phyloP scores from a whole-genome alignment of 2,329 filamentous ascomycete genomes.

The Claviceps maximensis region DNA sequence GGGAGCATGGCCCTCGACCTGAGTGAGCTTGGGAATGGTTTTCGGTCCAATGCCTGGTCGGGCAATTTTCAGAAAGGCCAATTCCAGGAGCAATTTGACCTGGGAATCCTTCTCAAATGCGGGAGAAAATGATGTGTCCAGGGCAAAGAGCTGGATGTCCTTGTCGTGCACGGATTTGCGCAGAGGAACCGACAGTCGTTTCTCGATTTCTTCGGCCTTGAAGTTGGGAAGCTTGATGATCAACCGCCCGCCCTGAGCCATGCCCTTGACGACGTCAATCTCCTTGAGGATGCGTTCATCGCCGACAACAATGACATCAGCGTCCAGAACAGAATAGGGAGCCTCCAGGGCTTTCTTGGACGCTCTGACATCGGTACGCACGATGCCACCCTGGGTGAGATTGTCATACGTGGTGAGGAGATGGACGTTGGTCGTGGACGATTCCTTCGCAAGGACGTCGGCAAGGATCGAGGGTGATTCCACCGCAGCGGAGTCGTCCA shows the following conservation, averaged over 20 bases:
- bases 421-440: slow-evolving; percentile 48
- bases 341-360: slow-evolving; percentile 75
- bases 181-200: slow-evolving; percentile 59
- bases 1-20: slow-evolving; percentile 38
- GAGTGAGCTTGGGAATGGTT: slow-evolving; percentile 52
- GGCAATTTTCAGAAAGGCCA: slow-evolving; percentile 72
- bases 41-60: slow-evolving; percentile 50
- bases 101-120: slow-evolving; percentile 56
- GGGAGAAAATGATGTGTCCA: slow-evolving; percentile 58
- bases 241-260: slow-evolving; percentile 59
- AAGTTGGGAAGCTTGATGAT: slow-evolving; percentile 64
- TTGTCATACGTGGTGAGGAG: slow-evolving; percentile 50
- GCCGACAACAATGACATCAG: slow-evolving; percentile 67
- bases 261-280: slow-evolving; percentile 56
- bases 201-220: slow-evolving; percentile 83
- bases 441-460: slow-evolving; percentile 56
- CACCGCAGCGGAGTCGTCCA: slow-evolving; percentile 58
- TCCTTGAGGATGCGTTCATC: slow-evolving; percentile 69
- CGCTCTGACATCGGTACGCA: slow-evolving; percentile 74
- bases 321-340: slow-evolving; percentile 65
- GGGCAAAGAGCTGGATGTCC: slow-evolving; percentile 55
- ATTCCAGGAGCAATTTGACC: slow-evolving; percentile 56
- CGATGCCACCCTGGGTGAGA: slow-evolving; percentile 60
- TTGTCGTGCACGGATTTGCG: slow-evolving; percentile 61
- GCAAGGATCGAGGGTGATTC: slow-evolving; percentile 49